Base-by-base conservation (phyloP, 148 eudicot genomes). In the Dysphania ambrosioides region DNA sequence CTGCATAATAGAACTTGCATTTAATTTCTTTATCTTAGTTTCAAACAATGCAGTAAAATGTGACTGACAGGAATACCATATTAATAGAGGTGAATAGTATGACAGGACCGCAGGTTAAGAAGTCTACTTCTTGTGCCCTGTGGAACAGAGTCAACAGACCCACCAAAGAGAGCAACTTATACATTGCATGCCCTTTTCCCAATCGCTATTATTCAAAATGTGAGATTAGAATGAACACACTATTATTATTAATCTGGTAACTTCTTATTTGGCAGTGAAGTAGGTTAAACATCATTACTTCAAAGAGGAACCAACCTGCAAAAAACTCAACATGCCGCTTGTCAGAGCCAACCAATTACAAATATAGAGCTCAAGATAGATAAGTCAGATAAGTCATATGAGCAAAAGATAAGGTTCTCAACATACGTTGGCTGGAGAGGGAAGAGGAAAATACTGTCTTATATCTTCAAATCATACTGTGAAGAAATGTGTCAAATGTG, bases 261-360 rank as follows among this genome's bases (percentile, higher is more conserved):
- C 77, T 79, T 69, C 68, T 32, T 16, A 73, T 73, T 63, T 21
- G 57, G 51, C 65, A 67, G 44, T 60, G 60, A 44, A 59, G 36
- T 34, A 74, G 69, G 74, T 72, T 27, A 69, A 58, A 58, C 71
- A 40, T 79, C 55, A 24, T 13, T 36, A 34, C 75, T 70, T 64
- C n/a, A 63, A 62, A 32, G 34, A 70, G 29, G 35, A 53, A 68
- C 30, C 51, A 63, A 53, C 62, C 78, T 62, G 69, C 65, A 79
- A 79, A 73, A 34, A 57, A 67, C 57, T 55, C 51, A 65, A 41
- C 1, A 64, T 15, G 58, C 12, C 21, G 51, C 67, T 26, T 26
- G 23, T 30, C 40, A 7, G 18, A 31, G 32, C 60, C 49, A 47
- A 16, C 67, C 7, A 42, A 70, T 68, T 35, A 60, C 21, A 27